Evolutionary conservation across 257 asterid species (phyloP).

Genomic region (Linderniella brevidens): DNA sequence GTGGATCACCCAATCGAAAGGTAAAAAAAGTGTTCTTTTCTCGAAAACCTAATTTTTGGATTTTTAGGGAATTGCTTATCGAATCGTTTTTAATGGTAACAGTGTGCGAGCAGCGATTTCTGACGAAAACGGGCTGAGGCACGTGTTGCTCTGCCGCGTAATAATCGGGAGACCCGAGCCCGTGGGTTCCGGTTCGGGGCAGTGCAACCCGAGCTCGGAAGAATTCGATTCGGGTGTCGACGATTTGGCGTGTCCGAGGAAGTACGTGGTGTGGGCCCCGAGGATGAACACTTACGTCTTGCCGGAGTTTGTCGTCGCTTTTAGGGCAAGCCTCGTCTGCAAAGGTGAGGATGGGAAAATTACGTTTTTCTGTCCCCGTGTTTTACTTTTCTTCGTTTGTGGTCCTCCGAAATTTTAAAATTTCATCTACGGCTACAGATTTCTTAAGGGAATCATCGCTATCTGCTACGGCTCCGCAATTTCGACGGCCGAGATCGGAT

Average conservation of each 20-base stretch:
- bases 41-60: too few relatives aligned
- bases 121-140: slow-evolving; percentile 34
- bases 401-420: too few relatives aligned
- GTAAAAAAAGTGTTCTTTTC: too few relatives aligned
- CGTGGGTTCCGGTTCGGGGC: slow-evolving; percentile 18
- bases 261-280: slow-evolving; percentile 39
- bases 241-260: slow-evolving; percentile 22
- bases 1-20: too few relatives aligned
- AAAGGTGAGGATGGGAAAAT: too few relatives aligned
- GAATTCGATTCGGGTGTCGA: slow-evolving; percentile 46
- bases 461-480: too few relatives aligned
- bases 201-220: slow-evolving; percentile 30
- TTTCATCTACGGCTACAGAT: too few relatives aligned
- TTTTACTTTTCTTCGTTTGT: too few relatives aligned
- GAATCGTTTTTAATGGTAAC: slow-evolving; percentile 3
- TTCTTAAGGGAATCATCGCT: slow-evolving; percentile 3
- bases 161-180: slow-evolving; percentile 33
- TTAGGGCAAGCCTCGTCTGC: slow-evolving; percentile 15
- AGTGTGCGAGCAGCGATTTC: slow-evolving; percentile 25
- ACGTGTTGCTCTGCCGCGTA: slow-evolving; percentile 41
- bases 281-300: slow-evolving; percentile 38
- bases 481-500: slow-evolving; percentile 37
- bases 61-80: too few relatives aligned
- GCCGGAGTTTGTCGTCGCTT: slow-evolving; percentile 36
- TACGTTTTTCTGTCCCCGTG: too few relatives aligned